Evolutionary conservation across 441 rosid species (phyloP).

Genomic region (Hura crepitans): DNA sequence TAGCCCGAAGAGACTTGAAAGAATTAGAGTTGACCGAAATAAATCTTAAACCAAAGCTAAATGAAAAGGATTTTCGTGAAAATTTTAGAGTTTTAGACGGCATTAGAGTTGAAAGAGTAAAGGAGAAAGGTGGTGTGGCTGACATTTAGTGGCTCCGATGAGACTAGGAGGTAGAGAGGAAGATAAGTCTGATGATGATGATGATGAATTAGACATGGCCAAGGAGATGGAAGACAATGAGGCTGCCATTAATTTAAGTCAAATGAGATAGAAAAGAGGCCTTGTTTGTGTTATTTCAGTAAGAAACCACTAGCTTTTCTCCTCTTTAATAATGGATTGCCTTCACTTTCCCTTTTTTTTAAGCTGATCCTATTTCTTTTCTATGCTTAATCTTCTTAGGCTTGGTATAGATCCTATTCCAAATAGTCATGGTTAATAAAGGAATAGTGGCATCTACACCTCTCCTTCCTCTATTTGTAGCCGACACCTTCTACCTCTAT

Average conservation of each 20-base stretch:
- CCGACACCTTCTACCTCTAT: too few relatives aligned
- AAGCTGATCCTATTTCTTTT: too few relatives aligned
- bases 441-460: too few relatives aligned
- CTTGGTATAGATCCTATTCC: too few relatives aligned
- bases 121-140: neutral
- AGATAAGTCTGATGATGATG: too few relatives aligned
- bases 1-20: conserved; percentile 4
- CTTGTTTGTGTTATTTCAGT: too few relatives aligned
- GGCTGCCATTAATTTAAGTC: conserved; percentile 50
- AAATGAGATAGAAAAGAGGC: neutral
- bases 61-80: neutral
- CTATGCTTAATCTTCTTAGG: too few relatives aligned
- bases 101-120: neutral
- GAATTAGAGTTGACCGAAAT: neutral
- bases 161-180: neutral
- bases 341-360: too few relatives aligned
- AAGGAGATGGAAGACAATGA: conserved; percentile 53
- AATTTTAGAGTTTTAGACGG: neutral
- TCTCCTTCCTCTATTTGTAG: too few relatives aligned
- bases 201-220: conserved; percentile 35
- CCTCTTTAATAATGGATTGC: too few relatives aligned
- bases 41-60: neutral
- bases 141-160: neutral
- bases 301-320: too few relatives aligned
- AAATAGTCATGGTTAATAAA: too few relatives aligned